These are phyloP conservation scores for Stephania cephalantha DNA, from an alignment of 164 flowering plant genomes.

Conservation along the genomic window DNA sequence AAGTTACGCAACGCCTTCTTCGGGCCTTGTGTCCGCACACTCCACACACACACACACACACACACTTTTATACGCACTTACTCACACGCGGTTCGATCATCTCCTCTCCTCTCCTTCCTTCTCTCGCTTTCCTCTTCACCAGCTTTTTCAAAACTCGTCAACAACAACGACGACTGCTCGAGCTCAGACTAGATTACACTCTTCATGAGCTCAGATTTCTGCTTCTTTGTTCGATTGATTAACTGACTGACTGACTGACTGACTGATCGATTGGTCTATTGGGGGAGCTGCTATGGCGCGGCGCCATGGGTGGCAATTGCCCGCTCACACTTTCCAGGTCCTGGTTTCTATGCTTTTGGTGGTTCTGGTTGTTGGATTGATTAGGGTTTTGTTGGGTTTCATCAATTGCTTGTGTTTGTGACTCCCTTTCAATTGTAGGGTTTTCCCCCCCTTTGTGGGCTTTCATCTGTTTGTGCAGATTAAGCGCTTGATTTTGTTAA, in stretches of 20 bases:
- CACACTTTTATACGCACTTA: not conserved
- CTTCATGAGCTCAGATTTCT: too few species aligned
- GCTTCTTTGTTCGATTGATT: too few species aligned
- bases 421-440: not conserved
- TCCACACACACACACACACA: not conserved
- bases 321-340: conserved; percentile 92
- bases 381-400: not conserved
- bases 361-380: not conserved
- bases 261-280: not conserved
- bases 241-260: too few species aligned
- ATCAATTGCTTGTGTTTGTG: too few species aligned
- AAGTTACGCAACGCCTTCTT: not conserved
- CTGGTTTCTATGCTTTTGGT: not conserved
- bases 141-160: not conserved
- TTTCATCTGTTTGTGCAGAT: not conserved
- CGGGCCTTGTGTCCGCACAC: not conserved
- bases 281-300: conserved; percentile 56
- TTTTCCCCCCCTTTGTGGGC: not conserved
- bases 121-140: not conserved
- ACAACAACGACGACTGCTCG: too few species aligned
- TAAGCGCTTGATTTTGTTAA: not conserved
- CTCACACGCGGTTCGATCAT: not conserved
- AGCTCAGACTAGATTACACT: too few species aligned
- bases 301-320: conserved; percentile 87
- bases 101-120: not conserved